These are phyloP conservation scores for Histomonas meleagridis DNA, from an alignment of 208 protist genomes.

Conservation along the genomic window DNA sequence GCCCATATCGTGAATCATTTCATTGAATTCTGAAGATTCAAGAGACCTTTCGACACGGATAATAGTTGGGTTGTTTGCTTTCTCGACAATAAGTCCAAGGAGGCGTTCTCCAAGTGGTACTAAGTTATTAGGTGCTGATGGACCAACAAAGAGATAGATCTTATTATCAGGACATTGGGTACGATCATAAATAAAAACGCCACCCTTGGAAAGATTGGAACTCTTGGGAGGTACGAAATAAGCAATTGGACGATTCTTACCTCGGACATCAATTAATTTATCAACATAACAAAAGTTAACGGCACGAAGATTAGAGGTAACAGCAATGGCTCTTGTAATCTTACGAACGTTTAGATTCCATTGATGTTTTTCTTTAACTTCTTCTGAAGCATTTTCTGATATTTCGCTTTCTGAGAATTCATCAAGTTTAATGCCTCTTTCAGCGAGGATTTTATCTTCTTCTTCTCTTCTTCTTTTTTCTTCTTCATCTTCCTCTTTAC, in stretches of 20 bases:
- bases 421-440: no score
- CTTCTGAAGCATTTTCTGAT: not conserved
- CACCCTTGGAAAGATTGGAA: not conserved
- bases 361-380: not conserved
- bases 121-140: no score
- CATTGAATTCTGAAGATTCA: not conserved
- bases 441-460: no score
- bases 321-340: not conserved
- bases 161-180: not conserved
- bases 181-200: slow-evolving; percentile 24
- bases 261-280: not conserved
- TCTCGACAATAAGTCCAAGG: no score
- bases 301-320: not conserved
- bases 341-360: not conserved
- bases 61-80: no score
- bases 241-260: not conserved
- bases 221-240: not conserved
- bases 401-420: no score
- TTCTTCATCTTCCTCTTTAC: no score
- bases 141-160: not conserved
- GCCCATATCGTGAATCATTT: no score
- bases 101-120: not conserved
- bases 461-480: no score
- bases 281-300: not conserved
- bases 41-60: no score